Conservation (phyloP, 106 monocot genomes). For the Dactylorhiza incarnata region DNA sequence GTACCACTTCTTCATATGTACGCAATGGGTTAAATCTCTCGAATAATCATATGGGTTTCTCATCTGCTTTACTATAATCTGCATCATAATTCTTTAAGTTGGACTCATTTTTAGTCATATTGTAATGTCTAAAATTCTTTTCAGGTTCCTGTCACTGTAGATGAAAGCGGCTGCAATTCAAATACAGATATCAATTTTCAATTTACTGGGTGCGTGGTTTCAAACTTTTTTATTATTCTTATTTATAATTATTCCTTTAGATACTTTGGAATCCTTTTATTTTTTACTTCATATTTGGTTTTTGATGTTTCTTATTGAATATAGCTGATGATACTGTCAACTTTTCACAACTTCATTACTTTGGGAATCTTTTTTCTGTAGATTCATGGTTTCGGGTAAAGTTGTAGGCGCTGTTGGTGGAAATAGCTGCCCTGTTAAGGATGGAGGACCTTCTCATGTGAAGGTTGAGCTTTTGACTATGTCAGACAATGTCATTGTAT, state of each 20-base stretch:
- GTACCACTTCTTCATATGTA: not conserved
- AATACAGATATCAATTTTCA: conserved; percentile 95
- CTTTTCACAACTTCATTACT: conserved; percentile 2
- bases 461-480: conserved; percentile 69
- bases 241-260: conserved; percentile 4
- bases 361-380: conserved; percentile 21
- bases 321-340: not conserved
- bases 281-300: conserved; percentile 7
- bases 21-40: not conserved
- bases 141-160: conserved; percentile 72
- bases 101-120: not conserved
- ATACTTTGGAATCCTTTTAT: conserved; percentile 1
- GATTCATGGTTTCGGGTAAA: conserved; percentile 80
- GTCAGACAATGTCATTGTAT: conserved; percentile 53
- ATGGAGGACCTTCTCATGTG: conserved; percentile 72
- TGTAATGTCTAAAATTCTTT: conserved; percentile 5
- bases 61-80: not conserved
- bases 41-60: not conserved
- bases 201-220: conserved; percentile 69
- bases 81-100: not conserved
- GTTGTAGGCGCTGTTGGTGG: conserved; percentile 88
- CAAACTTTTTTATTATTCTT: not conserved
- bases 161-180: conserved; percentile 81
- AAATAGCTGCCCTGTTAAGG: conserved; percentile 65
- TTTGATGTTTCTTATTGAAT: not conserved